Evolutionary conservation across 2,329 filamentous ascomycete genomes (phyloP).

Genomic region (Arachnopeziza araneosa): DNA sequence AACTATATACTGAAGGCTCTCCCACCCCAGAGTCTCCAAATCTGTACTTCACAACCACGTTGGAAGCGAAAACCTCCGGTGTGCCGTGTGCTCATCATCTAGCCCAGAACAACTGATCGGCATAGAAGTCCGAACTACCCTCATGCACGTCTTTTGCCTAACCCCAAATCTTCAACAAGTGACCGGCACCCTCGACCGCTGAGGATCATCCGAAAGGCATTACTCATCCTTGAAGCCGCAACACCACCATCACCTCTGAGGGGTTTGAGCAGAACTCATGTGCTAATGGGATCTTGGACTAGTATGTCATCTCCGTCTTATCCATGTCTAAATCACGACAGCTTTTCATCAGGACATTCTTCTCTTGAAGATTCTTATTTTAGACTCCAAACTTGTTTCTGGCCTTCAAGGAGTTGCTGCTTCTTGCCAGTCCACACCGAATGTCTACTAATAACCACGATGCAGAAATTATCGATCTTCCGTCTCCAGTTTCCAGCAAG

Average conservation of each 20-base stretch:
- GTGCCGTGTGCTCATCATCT: background rate
- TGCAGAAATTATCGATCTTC: constrained; percentile 1
- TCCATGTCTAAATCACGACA: background rate
- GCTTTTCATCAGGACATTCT: background rate
- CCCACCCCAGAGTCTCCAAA: background rate
- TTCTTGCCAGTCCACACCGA: background rate
- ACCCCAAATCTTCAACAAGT: constrained; percentile 1
- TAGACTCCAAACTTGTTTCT: background rate
- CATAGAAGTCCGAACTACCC: constrained; percentile 6
- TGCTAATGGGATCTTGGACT: constrained; percentile 1
- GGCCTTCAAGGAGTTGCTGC: background rate
- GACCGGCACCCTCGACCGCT: background rate
- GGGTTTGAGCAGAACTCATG: background rate
- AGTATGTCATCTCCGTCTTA: constrained; percentile 3
- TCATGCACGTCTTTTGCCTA: constrained; percentile 6
- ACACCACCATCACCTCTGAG: constrained; percentile 16
- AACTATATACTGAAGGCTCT: constrained; percentile 16
- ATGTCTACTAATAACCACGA: constrained; percentile 12
- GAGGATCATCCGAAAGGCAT: constrained; percentile 2
- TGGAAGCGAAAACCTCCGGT: background rate
- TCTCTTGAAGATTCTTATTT: background rate
- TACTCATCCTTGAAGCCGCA: constrained; percentile 12
- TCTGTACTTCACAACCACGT: background rate
- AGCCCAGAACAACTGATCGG: constrained; percentile 9
- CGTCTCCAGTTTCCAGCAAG: background rate